phyloP scores from a whole-genome alignment of 352 stramenopile species.

The Globisporangium nagaii region DNA sequence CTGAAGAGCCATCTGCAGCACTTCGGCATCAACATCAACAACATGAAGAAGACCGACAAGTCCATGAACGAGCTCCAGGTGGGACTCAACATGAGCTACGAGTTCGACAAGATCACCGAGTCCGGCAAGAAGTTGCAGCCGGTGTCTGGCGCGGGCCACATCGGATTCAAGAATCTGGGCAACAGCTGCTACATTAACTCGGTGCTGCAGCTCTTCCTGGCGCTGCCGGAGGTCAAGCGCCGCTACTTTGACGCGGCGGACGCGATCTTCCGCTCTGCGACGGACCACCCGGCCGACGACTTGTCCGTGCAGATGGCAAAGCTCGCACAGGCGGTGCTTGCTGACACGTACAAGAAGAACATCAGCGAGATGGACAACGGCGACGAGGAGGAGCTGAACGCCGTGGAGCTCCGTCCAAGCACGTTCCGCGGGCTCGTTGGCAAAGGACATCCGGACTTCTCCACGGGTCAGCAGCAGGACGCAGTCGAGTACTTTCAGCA shows the following conservation, averaged over 20 bases:
- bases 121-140: conserved; percentile 89
- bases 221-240: conserved; percentile 65
- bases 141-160: conserved; percentile 87
- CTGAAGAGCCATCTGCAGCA: conserved; percentile 92
- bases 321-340: conserved; percentile 82
- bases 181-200: conserved; percentile 99
- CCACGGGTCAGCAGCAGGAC: conserved; percentile 97
- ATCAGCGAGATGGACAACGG: conserved; percentile 15
- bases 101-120: conserved; percentile 98
- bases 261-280: conserved; percentile 42
- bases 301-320: conserved; percentile 93
- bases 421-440: conserved; percentile 96
- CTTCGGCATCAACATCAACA: conserved; percentile 94
- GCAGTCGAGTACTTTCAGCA: conserved; percentile 97
- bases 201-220: conserved; percentile 92
- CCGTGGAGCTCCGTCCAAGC: conserved; percentile 47
- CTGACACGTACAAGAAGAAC: conserved; percentile 78
- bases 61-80: conserved; percentile 97
- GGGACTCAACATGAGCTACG: conserved; percentile 97
- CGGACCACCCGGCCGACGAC: conserved; percentile 30
- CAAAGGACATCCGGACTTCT: conserved; percentile 95
- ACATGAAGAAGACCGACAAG: conserved; percentile 97
- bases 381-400: conserved; percentile 31
- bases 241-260: conserved; percentile 63
- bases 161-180: conserved; percentile 98